phyloP scores from a whole-genome alignment of 371 early-diverging fungal species.

The Chytridiales sp. region DNA sequence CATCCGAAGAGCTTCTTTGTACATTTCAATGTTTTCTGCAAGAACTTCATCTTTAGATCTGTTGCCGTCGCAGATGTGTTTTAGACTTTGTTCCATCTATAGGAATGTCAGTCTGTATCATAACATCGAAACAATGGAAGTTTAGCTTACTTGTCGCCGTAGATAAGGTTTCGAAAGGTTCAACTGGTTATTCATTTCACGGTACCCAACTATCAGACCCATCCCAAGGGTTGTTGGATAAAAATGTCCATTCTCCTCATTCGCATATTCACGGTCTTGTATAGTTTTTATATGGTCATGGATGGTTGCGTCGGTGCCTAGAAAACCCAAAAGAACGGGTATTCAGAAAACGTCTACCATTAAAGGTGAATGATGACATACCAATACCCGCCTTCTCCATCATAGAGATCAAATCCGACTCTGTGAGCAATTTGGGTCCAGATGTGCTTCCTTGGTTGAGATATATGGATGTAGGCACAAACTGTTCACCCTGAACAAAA shows the following conservation, averaged over 20 bases:
- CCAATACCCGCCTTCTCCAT: constrained; percentile 99
- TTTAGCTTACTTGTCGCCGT: constrained; percentile 65
- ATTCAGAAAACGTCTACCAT: neutral
- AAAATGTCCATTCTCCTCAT: constrained; percentile 68
- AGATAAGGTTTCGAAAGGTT: constrained; percentile 84
- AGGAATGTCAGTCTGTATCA: neutral
- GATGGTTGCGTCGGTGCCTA: constrained; percentile 99
- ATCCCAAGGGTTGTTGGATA: constrained; percentile 90
- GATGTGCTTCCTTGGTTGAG: constrained; percentile 75
- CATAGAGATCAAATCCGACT: constrained; percentile 89
- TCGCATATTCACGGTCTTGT: constrained; percentile 85
- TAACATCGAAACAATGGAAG: constrained; percentile 11
- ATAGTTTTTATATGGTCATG: constrained; percentile 99
- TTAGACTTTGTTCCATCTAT: constrained; percentile 71
- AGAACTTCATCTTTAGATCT: constrained; percentile 61
- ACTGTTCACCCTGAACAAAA: constrained; percentile 72
- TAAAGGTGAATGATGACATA: constrained; percentile 29
- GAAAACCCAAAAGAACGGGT: neutral
- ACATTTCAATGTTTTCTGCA: constrained; percentile 55
- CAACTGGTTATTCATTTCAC: constrained; percentile 77
- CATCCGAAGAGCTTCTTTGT: constrained; percentile 62
- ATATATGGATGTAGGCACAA: constrained; percentile 64
- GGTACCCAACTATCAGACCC: constrained; percentile 90
- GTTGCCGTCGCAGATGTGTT: constrained; percentile 65
- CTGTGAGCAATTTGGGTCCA: constrained; percentile 83